Base-by-base conservation (phyloP, 164 flowering plant species). In the Sedum album region DNA sequence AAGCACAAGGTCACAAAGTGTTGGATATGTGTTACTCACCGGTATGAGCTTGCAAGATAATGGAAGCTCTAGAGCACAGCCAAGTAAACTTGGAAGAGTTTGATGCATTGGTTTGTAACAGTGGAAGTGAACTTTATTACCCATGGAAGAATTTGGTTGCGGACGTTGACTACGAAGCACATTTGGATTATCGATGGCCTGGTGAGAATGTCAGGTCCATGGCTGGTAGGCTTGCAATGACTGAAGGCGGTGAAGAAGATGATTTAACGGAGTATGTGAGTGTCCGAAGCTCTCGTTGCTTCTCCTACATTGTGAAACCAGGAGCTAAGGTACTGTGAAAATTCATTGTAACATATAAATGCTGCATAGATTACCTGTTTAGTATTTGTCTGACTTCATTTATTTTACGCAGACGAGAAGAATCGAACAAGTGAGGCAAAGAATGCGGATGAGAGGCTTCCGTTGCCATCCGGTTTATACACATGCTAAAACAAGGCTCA, bases 371-470 rank as follows among this genome's bases (percentile, higher is more conserved):
- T 44, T 2, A 44, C 48, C 17, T 44, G 48, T 44, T 44, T 15
- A 17, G 17, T 2, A 44, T 15, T 15, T 44, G n/a, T 13, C 42
- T 44, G 17, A 11, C 15, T 44, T 39, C 13, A 14, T 15, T 41
- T 41, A 2, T 5, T 15, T 44, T 44, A 44, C 17, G 26, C 85
- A 91, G 97, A 74, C 76, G 31, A 76, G 76, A 55, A 85, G 71
- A 49, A 68, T 80, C 5, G 88, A 86, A 68, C 83, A 87, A 31
- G 51, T 91, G 31, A 79, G 82, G 20, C 91, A 86, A 63, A 82
- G 81, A 80, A 75, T 91, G 66, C 83, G 93, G 23, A 91, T 88
- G 91, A 79, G 93, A 82, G 95, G 88, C 18, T 81, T 89, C 55
- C 79, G 97, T 9, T 91, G 97, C 84, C 83, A 84, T 74, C 76